Base-by-base conservation (phyloP, 2,329 filamentous ascomycete species). In the Aspergillus carbonarius region DNA sequence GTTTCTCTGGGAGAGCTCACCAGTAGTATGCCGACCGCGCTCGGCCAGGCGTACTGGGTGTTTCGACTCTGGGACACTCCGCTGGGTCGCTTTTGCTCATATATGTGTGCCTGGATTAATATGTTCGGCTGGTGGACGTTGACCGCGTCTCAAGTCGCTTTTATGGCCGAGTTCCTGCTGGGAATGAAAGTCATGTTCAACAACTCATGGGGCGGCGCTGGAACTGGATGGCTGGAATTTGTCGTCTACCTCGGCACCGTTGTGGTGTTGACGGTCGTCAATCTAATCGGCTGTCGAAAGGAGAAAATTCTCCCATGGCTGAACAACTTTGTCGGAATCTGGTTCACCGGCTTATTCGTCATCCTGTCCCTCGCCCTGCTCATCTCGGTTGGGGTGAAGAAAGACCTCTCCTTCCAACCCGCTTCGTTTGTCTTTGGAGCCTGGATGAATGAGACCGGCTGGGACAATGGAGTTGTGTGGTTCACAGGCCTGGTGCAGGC, bases 1-100 rank as follows among this genome's bases (percentile, higher is more conserved):
- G 83, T 83, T 18, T 88, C 85, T 13, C 76, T 89, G 49, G 87
- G 86, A 13, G 87, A 89, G 71, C 88, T 89, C 57, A 87, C 85
- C 69, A 85, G 82, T 61, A 80, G 78, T 61, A 85, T 86, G 83
- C 84, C 84, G 4, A 86, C 83, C 0, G 83, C 84, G 0, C 72
- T 86, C 2, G 84, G 84, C 0, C 84, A 87, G 70, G 83, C 83
- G 0, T 85, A 83, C 68, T 87, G 83, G 83, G 77, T 82, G 1
- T 76, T 78, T 59, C 73, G 76, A 9, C 70, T 83, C 52, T 71
- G 78, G 75, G 49, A 70, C 58, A 65, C 66, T 13, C 70, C 68
- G 0, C 46, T 64, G 0, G 83, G 82, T 1, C 77, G 83, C 1
- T 82, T 84, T 60, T 65, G 71, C 4, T 83, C 81, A 1, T 86